Conservation (phyloP, 192 early-diverging fungal genomes). For the Obelidium mucronatum region DNA sequence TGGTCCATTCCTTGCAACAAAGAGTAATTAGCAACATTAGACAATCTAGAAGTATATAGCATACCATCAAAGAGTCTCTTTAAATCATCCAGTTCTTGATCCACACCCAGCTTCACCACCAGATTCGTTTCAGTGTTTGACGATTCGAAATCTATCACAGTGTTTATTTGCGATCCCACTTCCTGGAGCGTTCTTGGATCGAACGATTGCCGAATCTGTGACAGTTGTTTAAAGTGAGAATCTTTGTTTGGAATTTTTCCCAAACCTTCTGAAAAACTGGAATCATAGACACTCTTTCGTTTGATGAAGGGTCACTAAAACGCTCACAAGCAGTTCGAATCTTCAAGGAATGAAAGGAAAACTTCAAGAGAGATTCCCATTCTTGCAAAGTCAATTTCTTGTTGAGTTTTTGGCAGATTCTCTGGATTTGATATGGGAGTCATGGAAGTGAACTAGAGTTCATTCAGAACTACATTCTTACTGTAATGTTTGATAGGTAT, state of each 20-base stretch:
- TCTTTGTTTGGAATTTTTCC: too few relatives aligned
- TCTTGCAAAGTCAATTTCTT: conserved; percentile 57
- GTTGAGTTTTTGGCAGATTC: conserved; percentile 46
- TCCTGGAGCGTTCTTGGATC: conserved; percentile 48
- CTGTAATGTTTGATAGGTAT: conserved; percentile 48
- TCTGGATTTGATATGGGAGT: conserved; percentile 25
- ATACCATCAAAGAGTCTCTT: conserved; percentile 64
- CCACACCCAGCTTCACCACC: conserved; percentile 62
- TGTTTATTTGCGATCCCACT: conserved; percentile 64
- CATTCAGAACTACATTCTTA: conserved; percentile 7
- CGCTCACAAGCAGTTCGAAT: conserved; percentile 45
- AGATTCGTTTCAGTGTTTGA: conserved; percentile 63
- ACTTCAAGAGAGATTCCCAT: conserved; percentile 71
- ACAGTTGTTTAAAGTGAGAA: too few relatives aligned
- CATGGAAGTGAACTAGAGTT: neutral
- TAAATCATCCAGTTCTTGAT: conserved; percentile 72
- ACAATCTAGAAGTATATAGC: too few relatives aligned
- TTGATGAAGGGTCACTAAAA: neutral
- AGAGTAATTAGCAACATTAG: too few relatives aligned
- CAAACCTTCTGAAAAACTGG: conserved; percentile 27
- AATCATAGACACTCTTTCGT: neutral
- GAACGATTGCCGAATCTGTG: conserved; percentile 50
- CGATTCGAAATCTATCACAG: conserved; percentile 78
- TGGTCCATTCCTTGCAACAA: conserved; percentile 63
- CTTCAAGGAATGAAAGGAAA: conserved; percentile 64